Evolutionary conservation across 306 rosid species (phyloP).

Genomic region (Rosa persica): DNA sequence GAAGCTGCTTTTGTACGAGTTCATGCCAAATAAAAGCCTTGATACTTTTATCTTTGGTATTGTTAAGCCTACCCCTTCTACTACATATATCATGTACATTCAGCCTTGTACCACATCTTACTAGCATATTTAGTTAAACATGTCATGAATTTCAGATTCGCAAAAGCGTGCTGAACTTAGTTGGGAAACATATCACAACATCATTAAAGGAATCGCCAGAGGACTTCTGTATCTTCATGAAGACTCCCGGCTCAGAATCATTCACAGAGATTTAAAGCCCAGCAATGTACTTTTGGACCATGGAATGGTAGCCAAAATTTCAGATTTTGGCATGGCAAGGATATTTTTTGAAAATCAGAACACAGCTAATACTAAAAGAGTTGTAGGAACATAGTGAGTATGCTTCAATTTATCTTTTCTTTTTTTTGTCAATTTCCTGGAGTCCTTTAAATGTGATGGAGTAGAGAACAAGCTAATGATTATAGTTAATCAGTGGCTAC

Average conservation of each 20-base stretch:
- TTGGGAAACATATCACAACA: conserved; percentile 44
- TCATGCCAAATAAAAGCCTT: conserved; percentile 64
- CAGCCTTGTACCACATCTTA: not conserved
- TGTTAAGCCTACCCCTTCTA: not conserved
- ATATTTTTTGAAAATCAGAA: conserved; percentile 44
- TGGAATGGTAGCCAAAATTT: conserved; percentile 46
- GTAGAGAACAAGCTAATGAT: not conserved
- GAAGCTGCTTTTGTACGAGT: conserved; percentile 57
- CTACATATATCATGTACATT: not conserved
- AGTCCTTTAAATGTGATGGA: not conserved
- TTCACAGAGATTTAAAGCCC: conserved; percentile 56
- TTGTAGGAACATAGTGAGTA: conserved; percentile 55
- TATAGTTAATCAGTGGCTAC: conserved; percentile 37
- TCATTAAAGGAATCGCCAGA: conserved; percentile 41
- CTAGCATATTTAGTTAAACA: too few relatives aligned
- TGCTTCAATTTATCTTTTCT: not conserved
- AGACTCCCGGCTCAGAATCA: conserved; percentile 45
- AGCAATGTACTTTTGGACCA: conserved; percentile 46
- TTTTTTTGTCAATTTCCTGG: not conserved
- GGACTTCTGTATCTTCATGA: conserved; percentile 53
- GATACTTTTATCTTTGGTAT: conserved; percentile 56
- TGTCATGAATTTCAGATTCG: conserved; percentile 29
- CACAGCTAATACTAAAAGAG: conserved; percentile 46
- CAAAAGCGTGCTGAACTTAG: conserved; percentile 32
- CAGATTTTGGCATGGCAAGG: conserved; percentile 59